Base-by-base conservation (phyloP, 116 monocot species). In the Papilionanthe hybrid region DNA sequence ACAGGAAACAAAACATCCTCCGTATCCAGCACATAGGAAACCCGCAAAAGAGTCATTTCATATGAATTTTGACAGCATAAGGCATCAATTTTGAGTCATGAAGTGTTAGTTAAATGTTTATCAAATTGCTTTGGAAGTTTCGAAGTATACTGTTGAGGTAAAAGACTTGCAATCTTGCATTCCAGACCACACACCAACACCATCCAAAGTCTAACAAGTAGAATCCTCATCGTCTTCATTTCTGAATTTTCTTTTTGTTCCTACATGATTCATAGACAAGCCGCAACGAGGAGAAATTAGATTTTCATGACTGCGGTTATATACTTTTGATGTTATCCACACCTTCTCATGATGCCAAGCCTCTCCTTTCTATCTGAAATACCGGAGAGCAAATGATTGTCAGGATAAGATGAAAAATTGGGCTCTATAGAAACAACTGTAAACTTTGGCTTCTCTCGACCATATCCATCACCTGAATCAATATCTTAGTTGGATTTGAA, bases 1-100 rank as follows among this genome's bases (percentile, higher is more conserved):
- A 27, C 20, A 20, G 91, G 91, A 53, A 78, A 86, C 45, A 95
- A 88, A 65, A 87, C 74, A 84, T 95, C 95, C 82, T 92, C 93
- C 15, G 95, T 95, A 41, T 95, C 91, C 42, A 95, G 85, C 45
- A 95, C 95, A 82, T 93, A 95, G 42, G 89, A 87, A 27, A 92
- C 89, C 95, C 93, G 83, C 25, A 12, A 32, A 9, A 49, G 13
- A 49, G 10, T 9, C 49, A 49, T 49, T 49, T 9, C 49, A 49
- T 49, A 2, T 49, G 49, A 47, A 47, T 47, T 47, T 47, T 7
- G 47, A 47, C 2, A 47, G 47, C 47, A 47, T 10, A 47, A 47
- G 47, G 47, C 10, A 47, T 47, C 7, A 47, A 47, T 47, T 47
- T 7, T 47, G 47, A 8, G 9, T 10, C 9, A 47, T 7, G 10